Evolutionary conservation across 208 protist genomes (phyloP).

Genomic region (Leishmania martiniquensis): DNA sequence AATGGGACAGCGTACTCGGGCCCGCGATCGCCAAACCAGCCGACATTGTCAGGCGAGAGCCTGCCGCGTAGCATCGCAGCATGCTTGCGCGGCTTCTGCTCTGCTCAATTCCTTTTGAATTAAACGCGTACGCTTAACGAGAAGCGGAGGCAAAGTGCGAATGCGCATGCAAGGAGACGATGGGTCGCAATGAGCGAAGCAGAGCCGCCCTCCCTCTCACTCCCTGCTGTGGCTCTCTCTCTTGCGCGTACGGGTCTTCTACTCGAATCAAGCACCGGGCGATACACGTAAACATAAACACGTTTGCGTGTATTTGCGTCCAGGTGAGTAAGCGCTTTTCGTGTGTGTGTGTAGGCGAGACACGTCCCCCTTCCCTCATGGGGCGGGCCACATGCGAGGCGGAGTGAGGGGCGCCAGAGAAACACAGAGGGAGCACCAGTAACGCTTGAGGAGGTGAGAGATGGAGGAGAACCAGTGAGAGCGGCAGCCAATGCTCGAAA

Average conservation of each 20-base stretch:
- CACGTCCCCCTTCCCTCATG: not conserved
- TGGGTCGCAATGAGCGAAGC: not conserved
- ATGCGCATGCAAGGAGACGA: not conserved
- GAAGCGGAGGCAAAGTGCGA: not conserved
- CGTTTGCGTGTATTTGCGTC: not conserved
- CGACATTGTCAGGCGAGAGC: constrained; percentile 14
- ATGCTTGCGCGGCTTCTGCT: constrained; percentile 2
- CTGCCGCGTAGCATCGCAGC: constrained; percentile 20
- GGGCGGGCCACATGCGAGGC: not conserved
- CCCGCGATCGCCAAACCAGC: not conserved
- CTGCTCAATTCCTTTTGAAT: not conserved
- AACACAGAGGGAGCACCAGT: not conserved
- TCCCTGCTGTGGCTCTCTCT: not conserved
- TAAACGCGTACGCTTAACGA: not conserved
- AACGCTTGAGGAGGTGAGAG: not conserved
- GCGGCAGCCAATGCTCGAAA: not conserved
- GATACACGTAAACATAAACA: not conserved
- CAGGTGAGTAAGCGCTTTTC: not conserved
- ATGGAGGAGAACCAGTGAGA: not conserved
- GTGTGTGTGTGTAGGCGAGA: not conserved
- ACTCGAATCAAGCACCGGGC: not conserved
- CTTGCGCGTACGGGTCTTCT: not conserved
- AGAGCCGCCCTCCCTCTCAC: not conserved
- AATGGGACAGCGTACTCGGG: not conserved
- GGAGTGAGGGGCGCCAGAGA: not conserved